Percentiles rank a stretch among this genome's conserved stretches.
Conservation (phyloP, 176 grass and related monocot genomes). For the Elaeis guineensis region DNA sequence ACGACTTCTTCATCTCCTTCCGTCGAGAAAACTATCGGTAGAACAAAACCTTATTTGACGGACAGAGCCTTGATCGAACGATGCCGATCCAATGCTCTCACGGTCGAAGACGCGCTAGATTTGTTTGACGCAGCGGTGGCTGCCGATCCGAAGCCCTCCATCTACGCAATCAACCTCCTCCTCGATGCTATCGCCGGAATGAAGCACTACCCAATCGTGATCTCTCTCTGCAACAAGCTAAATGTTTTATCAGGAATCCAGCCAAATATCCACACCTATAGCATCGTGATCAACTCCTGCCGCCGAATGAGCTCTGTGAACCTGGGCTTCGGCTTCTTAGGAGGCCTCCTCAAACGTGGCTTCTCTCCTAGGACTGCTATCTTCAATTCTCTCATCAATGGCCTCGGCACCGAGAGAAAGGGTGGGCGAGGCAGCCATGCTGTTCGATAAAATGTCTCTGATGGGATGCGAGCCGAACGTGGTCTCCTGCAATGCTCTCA, state of each 20-base stretch:
- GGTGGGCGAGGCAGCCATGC: not conserved
- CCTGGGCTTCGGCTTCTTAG: slow-evolving; percentile 11
- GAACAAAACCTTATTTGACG: too few species aligned
- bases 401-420: slow-evolving; percentile 6
- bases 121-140: not conserved
- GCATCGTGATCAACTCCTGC: slow-evolving; percentile 22
- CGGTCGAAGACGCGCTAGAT: not conserved
- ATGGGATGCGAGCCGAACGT: slow-evolving; percentile 14
- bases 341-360: slow-evolving; percentile 3
- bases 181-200: not conserved
- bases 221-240: slow-evolving; percentile 22
- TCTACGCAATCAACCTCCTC: not conserved
- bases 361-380: rapidly evolving
- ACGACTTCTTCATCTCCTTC: too few species aligned
- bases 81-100: not conserved
- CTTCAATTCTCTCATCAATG: slow-evolving; percentile 1
- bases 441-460: slow-evolving; percentile 27
- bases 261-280: not conserved
- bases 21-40: too few species aligned
- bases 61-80: not conserved
- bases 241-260: not conserved
- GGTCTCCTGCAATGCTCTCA: not conserved
- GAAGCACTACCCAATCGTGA: not conserved
- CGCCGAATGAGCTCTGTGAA: not conserved
- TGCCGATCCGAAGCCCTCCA: not conserved